Conservation (phyloP, 176 grass and related monocot species). For the Oryza punctata region DNA sequence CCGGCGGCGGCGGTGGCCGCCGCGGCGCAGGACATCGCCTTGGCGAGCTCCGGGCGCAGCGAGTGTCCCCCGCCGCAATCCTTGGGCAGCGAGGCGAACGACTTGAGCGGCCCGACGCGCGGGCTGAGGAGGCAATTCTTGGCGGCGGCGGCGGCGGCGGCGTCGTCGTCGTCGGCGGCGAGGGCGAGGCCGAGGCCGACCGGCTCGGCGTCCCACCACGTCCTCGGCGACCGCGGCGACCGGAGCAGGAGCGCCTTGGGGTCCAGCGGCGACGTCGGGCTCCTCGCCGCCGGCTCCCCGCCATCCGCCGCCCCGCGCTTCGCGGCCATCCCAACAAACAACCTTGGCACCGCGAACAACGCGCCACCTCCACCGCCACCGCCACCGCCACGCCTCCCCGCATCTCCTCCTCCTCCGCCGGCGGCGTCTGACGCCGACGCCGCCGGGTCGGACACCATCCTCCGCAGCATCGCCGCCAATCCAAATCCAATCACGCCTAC, state of each 20-base stretch:
- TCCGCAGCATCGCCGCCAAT: constrained; percentile 56
- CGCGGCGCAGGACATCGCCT: constrained; percentile 61
- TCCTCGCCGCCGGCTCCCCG: constrained; percentile 57
- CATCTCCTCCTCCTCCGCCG: no score
- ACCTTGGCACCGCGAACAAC: constrained; percentile 66
- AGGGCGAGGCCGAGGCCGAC: constrained; percentile 60
- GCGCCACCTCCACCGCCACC: constrained; percentile 45
- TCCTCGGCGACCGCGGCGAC: constrained; percentile 58
- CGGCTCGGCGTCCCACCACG: constrained; percentile 71
- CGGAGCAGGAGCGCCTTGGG: constrained; percentile 61
- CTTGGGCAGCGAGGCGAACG: constrained; percentile 53
- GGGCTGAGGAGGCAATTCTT: constrained; percentile 51
- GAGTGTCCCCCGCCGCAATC: constrained; percentile 31
- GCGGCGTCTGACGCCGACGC: no score
- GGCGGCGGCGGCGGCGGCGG: not conserved
- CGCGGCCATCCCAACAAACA: constrained; percentile 69
- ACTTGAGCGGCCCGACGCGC: constrained; percentile 36
- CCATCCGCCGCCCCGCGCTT: constrained; percentile 51
- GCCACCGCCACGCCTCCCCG: constrained; percentile 14
- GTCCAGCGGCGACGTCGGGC: constrained; percentile 91
- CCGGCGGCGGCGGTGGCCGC: constrained; percentile 26
- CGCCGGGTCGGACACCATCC: constrained; percentile 54
- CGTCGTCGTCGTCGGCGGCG: constrained; percentile 23
- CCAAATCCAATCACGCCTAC: constrained; percentile 2
- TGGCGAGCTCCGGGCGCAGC: constrained; percentile 60